A percentile compares a stretch with the other conserved stretches of the same genome.
Conservation (phyloP, 1,284 basidiomycete species). For the Sanguinoderma infundibulare region DNA sequence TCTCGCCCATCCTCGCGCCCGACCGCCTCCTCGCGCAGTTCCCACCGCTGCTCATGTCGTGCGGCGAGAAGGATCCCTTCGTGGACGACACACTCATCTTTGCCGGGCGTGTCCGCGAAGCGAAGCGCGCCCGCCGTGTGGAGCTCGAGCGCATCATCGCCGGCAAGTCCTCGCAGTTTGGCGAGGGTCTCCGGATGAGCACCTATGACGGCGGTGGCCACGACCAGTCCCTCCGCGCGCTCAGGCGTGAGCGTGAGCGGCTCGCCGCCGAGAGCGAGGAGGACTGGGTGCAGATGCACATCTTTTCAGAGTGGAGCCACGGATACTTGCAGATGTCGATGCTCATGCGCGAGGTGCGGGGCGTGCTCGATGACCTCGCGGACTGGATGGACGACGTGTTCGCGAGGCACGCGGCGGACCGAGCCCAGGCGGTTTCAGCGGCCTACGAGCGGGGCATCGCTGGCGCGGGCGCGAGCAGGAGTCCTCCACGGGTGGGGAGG, state of each 20-base stretch:
- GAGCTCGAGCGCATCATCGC: slow-evolving; percentile 63
- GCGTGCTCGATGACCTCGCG: slow-evolving; percentile 87
- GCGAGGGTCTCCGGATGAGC: slow-evolving; percentile 58
- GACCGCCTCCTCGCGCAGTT: slow-evolving; percentile 86
- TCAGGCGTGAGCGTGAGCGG: slow-evolving; percentile 61
- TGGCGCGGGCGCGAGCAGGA: background rate
- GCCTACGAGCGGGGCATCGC: slow-evolving; percentile 1
- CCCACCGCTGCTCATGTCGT: slow-evolving; percentile 91
- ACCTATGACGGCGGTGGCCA: slow-evolving; percentile 26
- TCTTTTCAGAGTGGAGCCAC: slow-evolving; percentile 92
- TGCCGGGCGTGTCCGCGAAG: slow-evolving; percentile 90
- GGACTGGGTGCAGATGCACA: slow-evolving; percentile 94
- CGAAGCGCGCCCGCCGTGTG: slow-evolving; percentile 80
- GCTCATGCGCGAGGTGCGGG: slow-evolving; percentile 83
- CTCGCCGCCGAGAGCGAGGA: slow-evolving; percentile 78
- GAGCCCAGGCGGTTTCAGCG: slow-evolving; percentile 2
- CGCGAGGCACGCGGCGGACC: slow-evolving; percentile 30
- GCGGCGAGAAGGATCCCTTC: slow-evolving; percentile 96
- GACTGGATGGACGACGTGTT: slow-evolving; percentile 92
- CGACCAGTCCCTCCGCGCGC: slow-evolving; percentile 42
- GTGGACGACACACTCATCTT: slow-evolving; percentile 97
- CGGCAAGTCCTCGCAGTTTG: slow-evolving; percentile 61
- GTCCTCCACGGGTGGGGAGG: background rate
- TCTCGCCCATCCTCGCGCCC: slow-evolving; percentile 93
- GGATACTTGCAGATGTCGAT: slow-evolving; percentile 95